Base-by-base conservation (phyloP, 129 eudicot species). In the Lonicera japonica region DNA sequence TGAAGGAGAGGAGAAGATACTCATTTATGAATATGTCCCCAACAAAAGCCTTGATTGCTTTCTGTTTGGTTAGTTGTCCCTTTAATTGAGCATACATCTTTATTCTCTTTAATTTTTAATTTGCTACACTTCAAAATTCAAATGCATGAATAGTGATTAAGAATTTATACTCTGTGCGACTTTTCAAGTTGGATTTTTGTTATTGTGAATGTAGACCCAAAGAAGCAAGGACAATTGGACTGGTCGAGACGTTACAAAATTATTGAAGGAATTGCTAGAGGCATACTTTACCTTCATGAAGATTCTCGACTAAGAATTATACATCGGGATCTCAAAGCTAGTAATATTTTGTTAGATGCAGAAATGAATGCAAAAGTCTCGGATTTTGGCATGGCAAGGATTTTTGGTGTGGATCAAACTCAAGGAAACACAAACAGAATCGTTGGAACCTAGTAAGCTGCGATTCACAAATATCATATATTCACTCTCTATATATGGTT, bases 41-140 rank as follows among this genome's bases (percentile, higher is more conserved):
- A 73, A 73, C 63, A 74, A 74, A 45, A 74, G 79, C 25, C 79
- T 74, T 16, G 70, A 74, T 39, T 63, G 53, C 61, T 54, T 74
- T 54, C 69, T 74, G 14, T 72, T 72, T 10, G 60, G 76, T 72
- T 41, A 14, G 70, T n/a, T n/a, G n/a, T n/a, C 15, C 14, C 52
- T 1, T 47, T n/a, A n/a, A n/a, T 56, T 9, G 16, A n/a, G 39
- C 5, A 0, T 39, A 29, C 22, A 6, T 24, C 16, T 19, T 68
- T 17, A 7, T 47, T 43, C 46, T 4, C 16, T 1, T 43, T 43
- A 43, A 1, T 29, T 29, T 29, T 29, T 29, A 29, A 6, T 43
- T 43, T 43, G 50, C 16, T 14, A 43, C 50, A 43, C n/a, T n/a
- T n/a, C n/a, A n/a, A n/a, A n/a, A 4, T 43, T 1, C 36, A 43